phyloP scores from a whole-genome alignment of 441 rosid species.

The Cnidoscolus chayamansa region DNA sequence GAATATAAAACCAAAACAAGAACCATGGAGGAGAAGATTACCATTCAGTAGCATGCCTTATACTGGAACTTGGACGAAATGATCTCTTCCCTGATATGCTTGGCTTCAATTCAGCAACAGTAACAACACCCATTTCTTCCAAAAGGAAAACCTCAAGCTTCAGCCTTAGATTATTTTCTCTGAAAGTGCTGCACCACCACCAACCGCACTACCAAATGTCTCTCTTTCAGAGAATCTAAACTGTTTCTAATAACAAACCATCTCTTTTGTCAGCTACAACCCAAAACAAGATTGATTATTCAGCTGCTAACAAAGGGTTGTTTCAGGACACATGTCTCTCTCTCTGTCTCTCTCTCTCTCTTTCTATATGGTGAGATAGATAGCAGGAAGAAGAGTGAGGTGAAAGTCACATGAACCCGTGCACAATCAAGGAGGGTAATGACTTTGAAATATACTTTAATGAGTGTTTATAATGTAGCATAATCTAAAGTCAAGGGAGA shows the following conservation, averaged over 20 bases:
- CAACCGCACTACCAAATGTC: slow-evolving; percentile 20
- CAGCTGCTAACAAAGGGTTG: slow-evolving; percentile 20
- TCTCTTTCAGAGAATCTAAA: slow-evolving; percentile 20
- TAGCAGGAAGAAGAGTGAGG: slow-evolving; percentile 32
- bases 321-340: background rate
- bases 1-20: background rate
- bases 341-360: slow-evolving; percentile 3
- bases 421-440: slow-evolving; percentile 41
- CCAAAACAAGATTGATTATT: slow-evolving; percentile 11
- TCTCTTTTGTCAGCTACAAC: no score
- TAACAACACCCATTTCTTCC: slow-evolving; percentile 71
- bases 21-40: slow-evolving; percentile 24
- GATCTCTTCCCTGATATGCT: slow-evolving; percentile 83
- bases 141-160: background rate
- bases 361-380: slow-evolving; percentile 17
- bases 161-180: slow-evolving; percentile 14
- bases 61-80: slow-evolving; percentile 78
- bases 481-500: slow-evolving; percentile 53
- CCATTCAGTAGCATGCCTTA: slow-evolving; percentile 96
- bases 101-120: slow-evolving; percentile 78
- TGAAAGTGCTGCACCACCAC: slow-evolving; percentile 18
- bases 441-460: slow-evolving; percentile 33
- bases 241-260: slow-evolving; percentile 26
- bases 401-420: slow-evolving; percentile 45
- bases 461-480: slow-evolving; percentile 35